Evolutionary conservation across 352 stramenopile genomes (phyloP), one percentile per base, ranked within the genome.

Genomic region (Phytophthora vignae): DNA sequence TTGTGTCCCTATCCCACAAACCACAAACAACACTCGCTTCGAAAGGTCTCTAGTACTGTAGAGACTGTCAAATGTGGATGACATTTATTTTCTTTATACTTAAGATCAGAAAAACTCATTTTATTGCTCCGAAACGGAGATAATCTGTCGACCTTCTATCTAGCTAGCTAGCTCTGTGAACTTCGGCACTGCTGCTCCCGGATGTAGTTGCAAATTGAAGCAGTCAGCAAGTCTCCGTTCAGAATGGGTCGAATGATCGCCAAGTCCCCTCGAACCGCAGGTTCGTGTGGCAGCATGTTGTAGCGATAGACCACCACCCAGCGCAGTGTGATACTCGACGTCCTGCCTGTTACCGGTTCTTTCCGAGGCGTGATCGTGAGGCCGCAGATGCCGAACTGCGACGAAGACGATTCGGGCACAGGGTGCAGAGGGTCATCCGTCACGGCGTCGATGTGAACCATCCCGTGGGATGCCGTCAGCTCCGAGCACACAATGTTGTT

Each of bases 291-390:
- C n/a, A 77, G 17, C 38, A 71, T 60, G n/a, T 67, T 77, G 65
- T 83, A 83, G n/a, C 66, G 68, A 21, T 76, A 75, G 6, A 76
- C 65, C n/a, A 78, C 60, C 7, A 70, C 58, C 54, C 71, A 75
- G 0, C 62, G 64, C 60, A 80, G 19, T 17, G 69, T 73, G 36
- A 83, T 60, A 15, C 55, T 49, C 14, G 55, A 12, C 2, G 58
- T 74, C 40, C 66, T 61, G 11, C 55, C 55, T 8, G 67, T 75
- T 27, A 64, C 49, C 2, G 50, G 38, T 36, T 77, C 73, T 38
- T 71, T 70, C 15, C 49, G 55, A 29, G 72, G 72, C 11, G 60
- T 72, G 15, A 82, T 68, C 5, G 76, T 80, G 17, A 77, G 55
- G 2, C 61, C 65, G n/a, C 57, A 73, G 21, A 76, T 67, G 36